Base-by-base conservation (phyloP, 23 red algal genomes). In the Gracilaria caudata region DNA sequence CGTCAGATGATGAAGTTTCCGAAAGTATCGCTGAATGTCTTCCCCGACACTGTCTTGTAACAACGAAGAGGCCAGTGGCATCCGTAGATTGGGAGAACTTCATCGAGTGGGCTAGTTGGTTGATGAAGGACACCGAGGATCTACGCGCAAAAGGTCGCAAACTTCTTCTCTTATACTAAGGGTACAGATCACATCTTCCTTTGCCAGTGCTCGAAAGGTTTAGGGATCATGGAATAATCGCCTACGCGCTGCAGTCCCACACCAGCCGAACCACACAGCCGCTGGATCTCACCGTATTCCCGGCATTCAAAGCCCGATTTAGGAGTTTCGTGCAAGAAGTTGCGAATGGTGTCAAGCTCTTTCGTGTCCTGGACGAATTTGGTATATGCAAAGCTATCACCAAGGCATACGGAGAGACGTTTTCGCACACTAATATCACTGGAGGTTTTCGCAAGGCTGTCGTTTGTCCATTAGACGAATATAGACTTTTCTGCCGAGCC, bases 161-260 rank as follows among this genome's bases (percentile, higher is more conserved):
- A 33, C 0, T 66, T 83, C 45, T 83, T 0, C 79, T 83, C 14
- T 28, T 83, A 49, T 83, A 83, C 43, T n/a, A n/a, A n/a, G n/a
- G n/a, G n/a, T n/a, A n/a, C n/a, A n/a, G n/a, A n/a, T n/a, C n/a
- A n/a, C n/a, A 83, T 68, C 8, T 83, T 33, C 19, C 36, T 14
- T n/a, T 55, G n/a, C 0, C 11, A 51, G 75, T 55, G 75, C 17
- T 79, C 9, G 45, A 33, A n/a, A 79, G 12, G 0, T 47, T 79
- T 26, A 0, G 45, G 7, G 0, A n/a, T 36, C 14, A 3, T 54
- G 75, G 75, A 0, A 79, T 79, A 16, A 79, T 79, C 21, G 53
- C 13, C 8, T 57, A 47, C 47, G 37, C 75, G 7, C 46, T 79
- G 12, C 75, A 16, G 0, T 38, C 75, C 19, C 75, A 79, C 23